Percentiles rank a stretch among this genome's conserved stretches.
Conservation (phyloP, 352 stramenopile genomes). For the Globisporangium okanoganense region DNA sequence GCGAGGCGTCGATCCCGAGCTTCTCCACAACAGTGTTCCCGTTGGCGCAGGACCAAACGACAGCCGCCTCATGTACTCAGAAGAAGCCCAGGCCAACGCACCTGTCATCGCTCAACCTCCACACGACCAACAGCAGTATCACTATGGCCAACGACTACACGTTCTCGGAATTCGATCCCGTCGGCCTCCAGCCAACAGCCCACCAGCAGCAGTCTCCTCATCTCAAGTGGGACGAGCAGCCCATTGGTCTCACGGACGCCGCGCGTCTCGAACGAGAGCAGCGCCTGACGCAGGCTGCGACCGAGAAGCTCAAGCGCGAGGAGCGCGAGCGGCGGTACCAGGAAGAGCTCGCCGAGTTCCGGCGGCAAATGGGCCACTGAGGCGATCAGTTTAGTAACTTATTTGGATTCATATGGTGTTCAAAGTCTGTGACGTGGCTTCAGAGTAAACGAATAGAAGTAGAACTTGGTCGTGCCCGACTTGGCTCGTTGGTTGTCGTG, state of each 20-base stretch:
- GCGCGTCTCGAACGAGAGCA: conserved; percentile 27
- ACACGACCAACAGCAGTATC: not conserved
- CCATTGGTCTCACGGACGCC: conserved; percentile 39
- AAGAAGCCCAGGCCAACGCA: conserved; percentile 1
- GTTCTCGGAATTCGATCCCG: conserved; percentile 21
- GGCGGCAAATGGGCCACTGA: conserved; percentile 15
- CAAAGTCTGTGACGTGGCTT: too few species aligned
- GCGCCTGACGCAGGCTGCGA: conserved; percentile 18
- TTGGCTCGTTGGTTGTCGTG: too few species aligned
- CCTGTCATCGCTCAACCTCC: not conserved
- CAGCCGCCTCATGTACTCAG: not conserved
- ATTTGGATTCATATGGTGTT: too few species aligned
- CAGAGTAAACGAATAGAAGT: too few species aligned
- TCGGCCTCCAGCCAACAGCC: not conserved
- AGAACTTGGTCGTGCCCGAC: too few species aligned
- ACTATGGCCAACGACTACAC: conserved; percentile 16
- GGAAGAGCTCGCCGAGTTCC: conserved; percentile 51
- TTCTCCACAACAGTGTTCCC: conserved; percentile 11
- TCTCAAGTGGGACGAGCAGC: conserved; percentile 43
- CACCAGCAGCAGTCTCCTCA: not conserved
- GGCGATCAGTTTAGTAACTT: too few species aligned
- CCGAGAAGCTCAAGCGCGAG: conserved; percentile 24
- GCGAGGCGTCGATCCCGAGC: conserved; percentile 13
- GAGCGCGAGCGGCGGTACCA: conserved; percentile 52
- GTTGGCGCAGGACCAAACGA: not conserved